Evolutionary conservation across 768 basidiomycete genomes (phyloP), one percentile per base, ranked within the genome.

Genomic region (Mycena capillaripes): DNA sequence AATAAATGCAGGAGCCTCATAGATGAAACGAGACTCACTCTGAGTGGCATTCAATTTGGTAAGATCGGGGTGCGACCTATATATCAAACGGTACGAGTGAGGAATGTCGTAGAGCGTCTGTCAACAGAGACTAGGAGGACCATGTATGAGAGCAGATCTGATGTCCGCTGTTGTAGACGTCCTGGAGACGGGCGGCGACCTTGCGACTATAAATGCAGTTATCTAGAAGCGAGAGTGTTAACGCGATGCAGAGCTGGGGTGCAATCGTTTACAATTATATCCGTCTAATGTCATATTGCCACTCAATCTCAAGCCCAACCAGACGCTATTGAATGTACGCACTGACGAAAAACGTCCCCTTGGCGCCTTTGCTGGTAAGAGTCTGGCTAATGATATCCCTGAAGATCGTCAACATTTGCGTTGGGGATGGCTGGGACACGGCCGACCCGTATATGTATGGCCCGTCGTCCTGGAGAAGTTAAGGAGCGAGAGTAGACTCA

Each of bases 281-380:
- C 77, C 76, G 30, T 77, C 76, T 77, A 9, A 50, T 7, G 7
- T 17, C 42, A 21, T 21, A 21, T 44, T 19, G 19, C 16, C 2
- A 44, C 38, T 4, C 3, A 36, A 0, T 29, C 56, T 8, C 4
- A 46, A 50, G 29, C 4, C 21, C 10, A 44, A n/a, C 40, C 19
- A 19, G 17, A 70, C 44, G 50, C n/a, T n/a, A n/a, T n/a, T 29
- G 27, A 38, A 12, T 25, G 6, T 34, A 72, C 78, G 55, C 42
- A 78, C 75, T 80, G 59, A 81, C 75, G 75, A 83, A 84, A 75
- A 84, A 84, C 0, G 83, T 83, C 1, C 77, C 83, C 40, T 78
- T 82, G 9, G 77, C 81, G n/a, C 76, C 73, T 23, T 66, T 60
- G 7, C 14, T n/a, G 6, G 27, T 69, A 58, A 52, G 72, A 73